These are phyloP conservation scores for Phytophthora uliginosa DNA, from an alignment of 352 stramenopile species.

Conservation along the genomic window DNA sequence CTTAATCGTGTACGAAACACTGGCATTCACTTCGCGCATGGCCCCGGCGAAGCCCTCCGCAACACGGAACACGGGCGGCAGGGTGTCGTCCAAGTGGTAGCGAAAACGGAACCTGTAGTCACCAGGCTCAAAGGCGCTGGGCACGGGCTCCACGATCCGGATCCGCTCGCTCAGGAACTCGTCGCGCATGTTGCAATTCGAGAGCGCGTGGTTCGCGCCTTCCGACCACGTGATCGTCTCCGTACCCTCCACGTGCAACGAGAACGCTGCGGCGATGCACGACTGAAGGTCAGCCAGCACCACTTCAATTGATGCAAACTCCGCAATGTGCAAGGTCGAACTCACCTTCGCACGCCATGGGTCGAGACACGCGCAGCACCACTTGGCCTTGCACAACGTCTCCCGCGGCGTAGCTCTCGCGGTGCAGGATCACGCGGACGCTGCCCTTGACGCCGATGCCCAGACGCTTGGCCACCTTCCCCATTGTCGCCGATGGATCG, in stretches of 20 bases:
- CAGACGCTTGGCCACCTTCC: slow-evolving; percentile 34
- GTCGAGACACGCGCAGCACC: slow-evolving; percentile 22
- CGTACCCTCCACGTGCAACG: slow-evolving; percentile 25
- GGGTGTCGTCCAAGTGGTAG: slow-evolving; percentile 46
- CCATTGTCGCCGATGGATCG: slow-evolving; percentile 21
- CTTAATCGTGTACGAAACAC: slow-evolving; percentile 78
- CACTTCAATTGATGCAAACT: too few relatives aligned
- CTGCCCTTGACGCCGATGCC: slow-evolving; percentile 30
- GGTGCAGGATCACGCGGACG: slow-evolving; percentile 25
- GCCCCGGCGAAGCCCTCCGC: slow-evolving; percentile 14
- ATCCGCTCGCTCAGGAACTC: slow-evolving; percentile 34
- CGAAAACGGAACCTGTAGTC: slow-evolving; percentile 37
- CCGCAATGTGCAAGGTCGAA: not conserved
- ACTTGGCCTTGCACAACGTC: slow-evolving; percentile 39
- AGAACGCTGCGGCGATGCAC: slow-evolving; percentile 20
- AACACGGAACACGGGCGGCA: slow-evolving; percentile 52
- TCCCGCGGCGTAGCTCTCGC: slow-evolving; percentile 33
- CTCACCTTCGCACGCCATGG: slow-evolving; percentile 31
- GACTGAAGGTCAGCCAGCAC: not conserved
- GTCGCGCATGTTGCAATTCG: slow-evolving; percentile 25
- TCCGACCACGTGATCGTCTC: slow-evolving; percentile 36
- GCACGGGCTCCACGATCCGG: slow-evolving; percentile 18
- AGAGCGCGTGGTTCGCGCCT: slow-evolving; percentile 32
- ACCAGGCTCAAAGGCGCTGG: slow-evolving; percentile 23
- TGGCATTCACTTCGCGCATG: slow-evolving; percentile 53